phyloP scores from a whole-genome alignment of 1,284 basidiomycete genomes.

The Ustilago loliicola region DNA sequence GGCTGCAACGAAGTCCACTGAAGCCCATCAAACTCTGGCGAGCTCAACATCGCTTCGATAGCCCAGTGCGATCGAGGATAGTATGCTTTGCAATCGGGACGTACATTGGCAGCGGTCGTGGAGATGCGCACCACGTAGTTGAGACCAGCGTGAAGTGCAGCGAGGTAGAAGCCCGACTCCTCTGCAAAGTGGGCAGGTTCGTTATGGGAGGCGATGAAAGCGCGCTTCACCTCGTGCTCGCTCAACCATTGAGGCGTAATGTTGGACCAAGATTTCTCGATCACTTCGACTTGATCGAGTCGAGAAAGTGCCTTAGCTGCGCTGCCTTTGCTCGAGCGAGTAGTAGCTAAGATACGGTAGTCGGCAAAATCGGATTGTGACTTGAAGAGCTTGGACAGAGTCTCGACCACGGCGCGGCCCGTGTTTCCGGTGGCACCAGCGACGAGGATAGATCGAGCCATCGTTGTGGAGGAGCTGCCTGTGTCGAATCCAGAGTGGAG shows the following conservation, averaged over 20 bases:
- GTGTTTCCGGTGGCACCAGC: background rate
- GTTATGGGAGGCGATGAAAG: background rate
- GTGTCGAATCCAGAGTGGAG: too few species aligned
- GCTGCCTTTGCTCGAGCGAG: background rate
- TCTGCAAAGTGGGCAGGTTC: background rate
- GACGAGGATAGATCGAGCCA: background rate
- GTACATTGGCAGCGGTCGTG: background rate
- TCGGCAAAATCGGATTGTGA: background rate
- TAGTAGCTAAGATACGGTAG: background rate
- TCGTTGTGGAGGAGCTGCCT: background rate
- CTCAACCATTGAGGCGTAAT: background rate
- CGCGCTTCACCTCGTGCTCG: background rate
- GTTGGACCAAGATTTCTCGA: background rate
- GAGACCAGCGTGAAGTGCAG: background rate
- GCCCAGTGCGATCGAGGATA: slow-evolving; percentile 1
- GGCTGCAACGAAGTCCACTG: background rate
- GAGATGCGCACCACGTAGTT: background rate
- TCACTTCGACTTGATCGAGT: background rate
- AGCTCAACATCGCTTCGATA: background rate
- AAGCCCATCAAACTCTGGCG: background rate
- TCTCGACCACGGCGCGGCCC: background rate
- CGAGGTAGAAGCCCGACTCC: background rate
- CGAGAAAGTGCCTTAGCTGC: background rate
- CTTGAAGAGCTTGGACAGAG: background rate
- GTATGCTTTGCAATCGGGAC: background rate